Base-by-base conservation (phyloP, 345 rosid species). In the Corchorus capsularis region DNA sequence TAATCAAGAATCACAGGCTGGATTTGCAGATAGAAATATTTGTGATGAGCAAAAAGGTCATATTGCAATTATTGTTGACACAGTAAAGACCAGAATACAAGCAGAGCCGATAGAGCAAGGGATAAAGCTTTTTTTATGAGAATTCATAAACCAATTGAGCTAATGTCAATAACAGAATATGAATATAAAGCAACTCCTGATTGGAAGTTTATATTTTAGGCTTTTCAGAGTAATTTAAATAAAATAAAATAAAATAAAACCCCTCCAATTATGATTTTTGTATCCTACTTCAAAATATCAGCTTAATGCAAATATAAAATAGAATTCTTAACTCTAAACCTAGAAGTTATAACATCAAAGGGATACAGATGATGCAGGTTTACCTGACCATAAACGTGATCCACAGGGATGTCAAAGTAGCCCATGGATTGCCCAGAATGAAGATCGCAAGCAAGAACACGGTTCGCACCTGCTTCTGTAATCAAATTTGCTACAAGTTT, bases 341-440 rank as follows among this genome's bases (percentile, higher is more conserved):
- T 34, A 71, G 32, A 39, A 39, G 43, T 39, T 39, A 39, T 4
- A 74, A 71, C 46, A 55, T 47, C 27, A 35, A 32, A 45, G 37
- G 17, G 43, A 68, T 34, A 50, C 37, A 60, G 54, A 49, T 4
- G 59, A 34, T 22, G 50, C 37, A 15, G 76, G 54, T n/a, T 46
- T 87, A 93, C 97, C 96, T 89, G 98, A 80, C 98, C 98, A 82
- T 95, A 93, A 8, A 93, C 94, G 81, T 95, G 98, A 84, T 95
- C 99, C 49, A 93, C 96, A 8, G 99, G 97, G 75, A 95, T 95
- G 82, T 95, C 99, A 83, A 95, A 95, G 83, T 95, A 95, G 10
- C 98, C 99, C 93, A 95, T 95, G 74, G 99, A 95, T 89, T 93
- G 98, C 67, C 99, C 98, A 9, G 99, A 95, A 79, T 95, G 99